Evolutionary conservation across 1,139 yeast species (phyloP).

Genomic region (Protomyces macrosporus): DNA sequence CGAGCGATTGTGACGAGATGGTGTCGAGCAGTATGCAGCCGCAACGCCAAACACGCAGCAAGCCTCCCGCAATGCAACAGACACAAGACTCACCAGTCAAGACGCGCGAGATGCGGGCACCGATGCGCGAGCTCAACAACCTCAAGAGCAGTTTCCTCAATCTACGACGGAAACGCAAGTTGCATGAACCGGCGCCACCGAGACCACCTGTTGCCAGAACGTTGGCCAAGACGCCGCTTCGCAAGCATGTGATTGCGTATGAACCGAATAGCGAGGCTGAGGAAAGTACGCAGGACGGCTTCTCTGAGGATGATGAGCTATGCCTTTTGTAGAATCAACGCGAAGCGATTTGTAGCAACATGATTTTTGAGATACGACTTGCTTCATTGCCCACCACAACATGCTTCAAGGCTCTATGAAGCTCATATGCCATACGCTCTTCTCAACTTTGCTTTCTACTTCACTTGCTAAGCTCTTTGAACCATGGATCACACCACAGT

Average conservation of each 20-base stretch:
- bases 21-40: not conserved
- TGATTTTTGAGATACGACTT: not conserved
- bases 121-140: slow-evolving; percentile 13
- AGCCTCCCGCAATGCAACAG: not conserved
- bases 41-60: not conserved
- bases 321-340: not conserved
- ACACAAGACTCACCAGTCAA: not conserved
- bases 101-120: not conserved
- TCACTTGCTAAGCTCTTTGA: not conserved
- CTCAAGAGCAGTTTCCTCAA: slow-evolving; percentile 4
- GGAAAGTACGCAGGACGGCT: not conserved
- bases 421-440: slow-evolving; percentile 1
- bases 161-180: not conserved
- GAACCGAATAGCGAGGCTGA: slow-evolving; percentile 4
- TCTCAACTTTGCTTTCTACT: not conserved
- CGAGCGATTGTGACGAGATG: not conserved
- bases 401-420: not conserved
- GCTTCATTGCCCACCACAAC: slow-evolving; percentile 2
- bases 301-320: slow-evolving; percentile 9
- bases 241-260: not conserved
- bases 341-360: too few species aligned
- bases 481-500: not conserved
- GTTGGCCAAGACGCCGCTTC: not conserved
- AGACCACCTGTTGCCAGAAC: not conserved
- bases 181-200: not conserved